These are phyloP conservation scores for Geotrichum australiense DNA, from an alignment of 1,139 yeast species.

Conservation along the genomic window DNA sequence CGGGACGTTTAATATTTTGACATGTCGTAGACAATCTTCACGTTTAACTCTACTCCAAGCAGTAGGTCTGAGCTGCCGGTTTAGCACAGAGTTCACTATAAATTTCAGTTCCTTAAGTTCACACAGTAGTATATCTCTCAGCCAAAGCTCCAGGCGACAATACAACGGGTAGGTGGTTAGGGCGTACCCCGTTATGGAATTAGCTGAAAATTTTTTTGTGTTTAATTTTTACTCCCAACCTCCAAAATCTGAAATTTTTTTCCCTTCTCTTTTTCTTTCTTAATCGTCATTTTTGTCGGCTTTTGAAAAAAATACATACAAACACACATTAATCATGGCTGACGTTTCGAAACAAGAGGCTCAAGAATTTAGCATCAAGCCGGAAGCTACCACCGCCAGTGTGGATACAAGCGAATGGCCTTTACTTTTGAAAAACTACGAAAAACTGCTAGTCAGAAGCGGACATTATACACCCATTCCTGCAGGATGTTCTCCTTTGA, in stretches of 20 bases:
- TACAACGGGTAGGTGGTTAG: neutral
- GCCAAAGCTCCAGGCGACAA: conserved; percentile 32
- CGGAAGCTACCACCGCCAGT: conserved; percentile 67
- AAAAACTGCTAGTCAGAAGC: conserved; percentile 86
- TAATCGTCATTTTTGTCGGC: neutral
- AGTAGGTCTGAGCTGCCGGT: too few relatives aligned
- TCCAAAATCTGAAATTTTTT: conserved; percentile 7
- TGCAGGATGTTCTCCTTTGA: conserved; percentile 87
- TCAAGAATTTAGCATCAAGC: conserved; percentile 61
- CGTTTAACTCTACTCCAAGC: too few relatives aligned
- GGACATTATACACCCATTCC: conserved; percentile 98
- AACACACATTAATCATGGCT: conserved; percentile 18
- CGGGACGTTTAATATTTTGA: too few relatives aligned
- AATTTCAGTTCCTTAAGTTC: too few relatives aligned
- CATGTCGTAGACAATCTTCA: too few relatives aligned
- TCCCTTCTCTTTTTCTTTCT: conserved; percentile 3
- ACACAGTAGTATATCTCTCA: too few relatives aligned
- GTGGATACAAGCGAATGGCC: conserved; percentile 96
- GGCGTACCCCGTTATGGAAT: neutral
- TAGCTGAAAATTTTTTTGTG: conserved; percentile 1
- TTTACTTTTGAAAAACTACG: conserved; percentile 83
- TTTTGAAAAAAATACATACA: neutral
- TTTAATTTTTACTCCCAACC: conserved; percentile 5
- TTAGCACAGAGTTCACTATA: too few relatives aligned
- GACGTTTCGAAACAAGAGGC: conserved; percentile 30